Percentiles rank a stretch among this genome's conserved stretches.
Conservation (phyloP, 108 stramenopile genomes). For the Skeletonema marinoi region DNA sequence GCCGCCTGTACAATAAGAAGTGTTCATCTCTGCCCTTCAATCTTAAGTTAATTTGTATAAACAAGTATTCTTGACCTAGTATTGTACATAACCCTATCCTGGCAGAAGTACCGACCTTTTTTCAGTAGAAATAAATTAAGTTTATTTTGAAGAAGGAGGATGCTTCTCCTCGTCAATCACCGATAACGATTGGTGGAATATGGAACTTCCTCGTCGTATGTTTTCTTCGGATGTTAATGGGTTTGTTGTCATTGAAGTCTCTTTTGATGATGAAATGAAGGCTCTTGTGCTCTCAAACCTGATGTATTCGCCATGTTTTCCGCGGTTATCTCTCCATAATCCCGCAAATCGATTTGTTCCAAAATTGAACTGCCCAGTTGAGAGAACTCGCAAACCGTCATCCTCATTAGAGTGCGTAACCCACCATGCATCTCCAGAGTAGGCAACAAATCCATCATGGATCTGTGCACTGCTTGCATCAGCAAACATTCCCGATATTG, state of each 20-base stretch:
- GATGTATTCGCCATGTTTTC: neutral
- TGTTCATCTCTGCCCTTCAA: no score
- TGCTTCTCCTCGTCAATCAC: neutral
- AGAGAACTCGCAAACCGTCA: neutral
- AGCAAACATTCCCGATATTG: neutral
- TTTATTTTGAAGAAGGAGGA: neutral
- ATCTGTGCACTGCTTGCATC: neutral
- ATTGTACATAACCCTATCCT: no score
- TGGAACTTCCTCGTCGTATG: neutral
- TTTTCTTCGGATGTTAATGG: neutral
- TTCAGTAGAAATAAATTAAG: no score
- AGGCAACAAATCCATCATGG: neutral
- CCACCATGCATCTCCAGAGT: conserved; percentile 12
- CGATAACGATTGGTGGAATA: neutral
- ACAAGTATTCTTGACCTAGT: no score
- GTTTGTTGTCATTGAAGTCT: neutral
- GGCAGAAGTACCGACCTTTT: no score
- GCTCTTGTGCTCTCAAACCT: neutral
- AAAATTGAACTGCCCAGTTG: neutral
- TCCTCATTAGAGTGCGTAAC: neutral
- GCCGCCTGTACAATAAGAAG: no score
- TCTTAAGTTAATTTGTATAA: no score
- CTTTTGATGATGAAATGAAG: neutral
- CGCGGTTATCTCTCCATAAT: neutral
- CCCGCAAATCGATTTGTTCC: neutral